Evolutionary conservation across 495 filamentous ascomycete species (phyloP).

Genomic region (Hyaloscypha variabilis): DNA sequence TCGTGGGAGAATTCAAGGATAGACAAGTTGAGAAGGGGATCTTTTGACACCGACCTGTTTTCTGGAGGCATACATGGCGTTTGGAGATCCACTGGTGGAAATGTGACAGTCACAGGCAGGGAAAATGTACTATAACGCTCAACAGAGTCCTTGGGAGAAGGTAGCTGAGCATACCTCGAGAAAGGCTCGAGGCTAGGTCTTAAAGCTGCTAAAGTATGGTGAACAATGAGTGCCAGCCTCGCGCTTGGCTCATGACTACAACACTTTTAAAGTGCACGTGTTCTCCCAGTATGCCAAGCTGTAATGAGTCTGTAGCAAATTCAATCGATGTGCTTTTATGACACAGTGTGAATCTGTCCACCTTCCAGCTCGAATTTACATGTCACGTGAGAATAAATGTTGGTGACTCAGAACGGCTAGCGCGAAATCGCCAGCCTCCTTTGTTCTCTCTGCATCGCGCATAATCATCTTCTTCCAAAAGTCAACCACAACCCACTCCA

Average conservation of each 20-base stretch:
- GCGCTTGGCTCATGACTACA: not conserved
- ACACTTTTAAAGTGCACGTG: not conserved
- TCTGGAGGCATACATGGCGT: conserved; percentile 15
- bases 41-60: not conserved
- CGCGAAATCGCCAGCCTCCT: not conserved
- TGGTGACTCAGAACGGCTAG: conserved; percentile 1
- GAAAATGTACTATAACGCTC: not conserved
- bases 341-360: no score
- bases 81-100: not conserved
- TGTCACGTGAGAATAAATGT: no score
- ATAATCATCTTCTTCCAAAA: not conserved
- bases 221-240: not conserved
- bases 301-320: not conserved
- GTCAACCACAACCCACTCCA: not conserved
- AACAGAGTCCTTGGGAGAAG: not conserved
- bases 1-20: not conserved
- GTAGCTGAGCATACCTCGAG: not conserved
- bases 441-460: not conserved
- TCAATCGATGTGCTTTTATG: no score
- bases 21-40: not conserved
- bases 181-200: not conserved
- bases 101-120: not conserved
- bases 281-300: not conserved
- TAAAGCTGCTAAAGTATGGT: not conserved
- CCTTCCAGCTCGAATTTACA: no score